Evolutionary conservation across 2,329 filamentous ascomycete genomes (phyloP).

Genomic region (Cytospora piceae): DNA sequence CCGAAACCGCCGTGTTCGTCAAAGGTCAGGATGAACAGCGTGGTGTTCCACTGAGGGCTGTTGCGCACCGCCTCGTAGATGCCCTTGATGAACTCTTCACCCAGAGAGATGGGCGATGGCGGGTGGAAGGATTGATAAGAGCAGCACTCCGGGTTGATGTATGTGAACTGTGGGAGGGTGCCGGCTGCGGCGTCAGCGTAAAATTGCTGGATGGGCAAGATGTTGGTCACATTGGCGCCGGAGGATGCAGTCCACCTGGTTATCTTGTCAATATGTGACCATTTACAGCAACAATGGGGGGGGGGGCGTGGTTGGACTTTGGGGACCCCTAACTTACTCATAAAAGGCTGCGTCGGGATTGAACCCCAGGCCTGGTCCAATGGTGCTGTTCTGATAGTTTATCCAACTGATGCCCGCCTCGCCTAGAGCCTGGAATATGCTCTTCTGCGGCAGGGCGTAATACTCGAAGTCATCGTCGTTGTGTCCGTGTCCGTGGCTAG

Average conservation of each 20-base stretch:
- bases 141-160: constrained; percentile 56
- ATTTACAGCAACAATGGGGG: neutral
- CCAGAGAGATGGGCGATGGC: constrained; percentile 46
- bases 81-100: constrained; percentile 49
- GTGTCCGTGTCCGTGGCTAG: constrained; percentile 37
- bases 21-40: constrained; percentile 51
- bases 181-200: constrained; percentile 49
- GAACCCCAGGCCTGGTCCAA: constrained; percentile 34
- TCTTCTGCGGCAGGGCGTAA: constrained; percentile 38
- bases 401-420: constrained; percentile 48
- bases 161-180: constrained; percentile 49
- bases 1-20: constrained; percentile 53
- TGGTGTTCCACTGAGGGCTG: constrained; percentile 51
- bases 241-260: constrained; percentile 34
- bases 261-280: constrained; percentile 26
- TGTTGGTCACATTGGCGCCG: constrained; percentile 22
- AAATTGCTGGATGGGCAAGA: constrained; percentile 43
- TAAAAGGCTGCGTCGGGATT: constrained; percentile 49
- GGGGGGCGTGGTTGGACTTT: neutral
- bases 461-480: constrained; percentile 37
- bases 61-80: constrained; percentile 50
- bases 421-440: constrained; percentile 48
- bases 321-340: constrained; percentile 16
- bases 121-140: constrained; percentile 50
- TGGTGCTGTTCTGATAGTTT: constrained; percentile 50